Conservation (phyloP, 345 rosid genomes). For the Euphorbia tirucalli region DNA sequence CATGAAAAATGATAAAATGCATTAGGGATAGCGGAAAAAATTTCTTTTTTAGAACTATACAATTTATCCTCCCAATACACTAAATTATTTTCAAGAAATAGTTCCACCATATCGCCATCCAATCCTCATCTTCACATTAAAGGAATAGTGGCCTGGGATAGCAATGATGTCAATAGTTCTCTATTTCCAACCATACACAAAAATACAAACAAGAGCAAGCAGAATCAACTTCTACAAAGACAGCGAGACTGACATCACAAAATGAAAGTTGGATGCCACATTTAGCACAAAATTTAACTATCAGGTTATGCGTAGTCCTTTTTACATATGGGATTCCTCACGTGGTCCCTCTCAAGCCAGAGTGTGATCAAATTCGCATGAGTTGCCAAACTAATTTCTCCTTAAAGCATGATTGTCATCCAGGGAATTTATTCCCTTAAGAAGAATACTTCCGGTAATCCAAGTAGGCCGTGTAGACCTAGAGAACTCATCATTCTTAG, state of each 20-base stretch:
- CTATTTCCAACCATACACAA: neutral
- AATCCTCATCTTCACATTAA: neutral
- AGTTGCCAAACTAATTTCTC: too few species aligned
- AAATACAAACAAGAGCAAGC: neutral
- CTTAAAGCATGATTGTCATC: too few species aligned
- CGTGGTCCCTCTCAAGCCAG: too few species aligned
- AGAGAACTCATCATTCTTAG: neutral
- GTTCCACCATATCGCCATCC: neutral
- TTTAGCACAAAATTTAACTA: too few species aligned
- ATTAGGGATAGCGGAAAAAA: neutral
- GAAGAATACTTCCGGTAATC: neutral
- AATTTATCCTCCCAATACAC: neutral
- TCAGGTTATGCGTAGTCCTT: too few species aligned
- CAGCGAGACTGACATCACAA: neutral
- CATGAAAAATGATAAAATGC: neutral
- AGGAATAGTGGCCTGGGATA: too few species aligned
- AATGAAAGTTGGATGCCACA: too few species aligned
- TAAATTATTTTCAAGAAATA: constrained; percentile 5
- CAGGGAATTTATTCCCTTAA: too few species aligned
- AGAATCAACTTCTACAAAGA: neutral
- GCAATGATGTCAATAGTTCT: too few species aligned
- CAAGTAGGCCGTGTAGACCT: neutral
- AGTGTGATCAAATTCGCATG: too few species aligned
- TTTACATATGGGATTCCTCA: too few species aligned
- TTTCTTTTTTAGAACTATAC: neutral